phyloP scores from a whole-genome alignment of 768 basidiomycete species.

The Neoboletus magnificus region DNA sequence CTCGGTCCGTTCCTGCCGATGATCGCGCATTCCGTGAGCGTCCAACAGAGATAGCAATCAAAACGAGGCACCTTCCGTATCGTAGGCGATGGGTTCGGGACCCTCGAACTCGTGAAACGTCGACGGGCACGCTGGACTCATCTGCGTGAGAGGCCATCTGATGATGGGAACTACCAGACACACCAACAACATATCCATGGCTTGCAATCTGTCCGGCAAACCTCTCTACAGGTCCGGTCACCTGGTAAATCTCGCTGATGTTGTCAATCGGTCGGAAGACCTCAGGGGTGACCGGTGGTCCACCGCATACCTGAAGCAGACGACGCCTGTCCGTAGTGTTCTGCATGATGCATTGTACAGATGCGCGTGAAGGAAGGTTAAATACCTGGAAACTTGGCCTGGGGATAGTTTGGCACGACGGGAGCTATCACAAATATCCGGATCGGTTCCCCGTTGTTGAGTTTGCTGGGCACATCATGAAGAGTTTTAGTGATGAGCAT shows the following conservation, averaged over 20 bases:
- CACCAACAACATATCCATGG: slow-evolving; percentile 81
- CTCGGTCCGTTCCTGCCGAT: slow-evolving; percentile 72
- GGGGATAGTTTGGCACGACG: slow-evolving; percentile 73
- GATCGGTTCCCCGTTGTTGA: slow-evolving; percentile 62
- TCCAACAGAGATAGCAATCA: neutral
- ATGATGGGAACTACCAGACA: slow-evolving; percentile 19
- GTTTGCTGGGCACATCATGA: slow-evolving; percentile 71
- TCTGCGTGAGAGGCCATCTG: neutral
- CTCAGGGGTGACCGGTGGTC: neutral
- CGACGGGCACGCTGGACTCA: slow-evolving; percentile 66
- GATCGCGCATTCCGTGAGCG: neutral
- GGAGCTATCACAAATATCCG: slow-evolving; percentile 84
- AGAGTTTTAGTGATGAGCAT: slow-evolving; percentile 85
- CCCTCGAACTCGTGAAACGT: slow-evolving; percentile 92
- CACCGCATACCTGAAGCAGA: slow-evolving; percentile 66
- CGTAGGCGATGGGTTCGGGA: slow-evolving; percentile 85
- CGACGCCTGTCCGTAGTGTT: slow-evolving; percentile 50
- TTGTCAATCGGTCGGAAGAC: neutral
- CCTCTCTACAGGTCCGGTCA: slow-evolving; percentile 95
- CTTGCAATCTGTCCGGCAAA: slow-evolving; percentile 87
- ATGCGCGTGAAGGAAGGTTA: neutral
- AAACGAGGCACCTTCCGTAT: slow-evolving; percentile 61
- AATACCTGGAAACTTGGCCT: slow-evolving; percentile 86
- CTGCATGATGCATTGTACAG: neutral
- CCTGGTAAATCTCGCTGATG: slow-evolving; percentile 88